Conservation (phyloP, 208 protist genomes). For the Crithidia sp. region DNA sequence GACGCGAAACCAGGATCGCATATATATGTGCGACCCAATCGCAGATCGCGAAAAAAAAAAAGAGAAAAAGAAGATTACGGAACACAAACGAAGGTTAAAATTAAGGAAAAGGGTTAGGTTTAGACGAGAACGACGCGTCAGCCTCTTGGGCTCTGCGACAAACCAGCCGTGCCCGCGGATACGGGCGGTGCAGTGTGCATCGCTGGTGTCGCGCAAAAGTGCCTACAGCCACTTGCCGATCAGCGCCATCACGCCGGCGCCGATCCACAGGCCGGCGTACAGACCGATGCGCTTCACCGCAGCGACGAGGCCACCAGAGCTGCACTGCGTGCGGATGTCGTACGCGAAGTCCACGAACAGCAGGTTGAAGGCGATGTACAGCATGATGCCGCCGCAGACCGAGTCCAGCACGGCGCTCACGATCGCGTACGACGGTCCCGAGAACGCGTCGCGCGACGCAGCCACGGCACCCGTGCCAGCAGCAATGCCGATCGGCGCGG, state of each 20-base stretch:
- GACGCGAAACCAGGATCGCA: no score
- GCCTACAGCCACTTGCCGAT: conserved; percentile 50
- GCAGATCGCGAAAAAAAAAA: no score
- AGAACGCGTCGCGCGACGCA: conserved; percentile 27
- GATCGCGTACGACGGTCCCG: conserved; percentile 35
- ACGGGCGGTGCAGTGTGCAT: no score
- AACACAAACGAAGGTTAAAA: no score
- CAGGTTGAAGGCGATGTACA: conserved; percentile 73
- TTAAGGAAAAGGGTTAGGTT: no score
- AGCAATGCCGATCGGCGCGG: conserved; percentile 52
- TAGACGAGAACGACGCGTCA: no score
- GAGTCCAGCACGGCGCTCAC: conserved; percentile 50
- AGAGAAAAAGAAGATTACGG: no score
- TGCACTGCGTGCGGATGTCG: conserved; percentile 44
- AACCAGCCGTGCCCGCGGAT: no score
- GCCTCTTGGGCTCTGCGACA: no score
- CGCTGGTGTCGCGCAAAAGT: no score
- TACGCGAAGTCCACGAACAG: conserved; percentile 63
- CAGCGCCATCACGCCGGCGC: conserved; percentile 48
- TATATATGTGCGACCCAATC: no score
- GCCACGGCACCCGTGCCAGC: conserved; percentile 35
- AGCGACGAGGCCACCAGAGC: conserved; percentile 2
- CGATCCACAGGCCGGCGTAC: conserved; percentile 47
- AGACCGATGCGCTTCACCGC: conserved; percentile 30
- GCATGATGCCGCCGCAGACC: conserved; percentile 71